Conservation (phyloP, 2,329 filamentous ascomycete species). For the Emericellopsis cladophorae region DNA sequence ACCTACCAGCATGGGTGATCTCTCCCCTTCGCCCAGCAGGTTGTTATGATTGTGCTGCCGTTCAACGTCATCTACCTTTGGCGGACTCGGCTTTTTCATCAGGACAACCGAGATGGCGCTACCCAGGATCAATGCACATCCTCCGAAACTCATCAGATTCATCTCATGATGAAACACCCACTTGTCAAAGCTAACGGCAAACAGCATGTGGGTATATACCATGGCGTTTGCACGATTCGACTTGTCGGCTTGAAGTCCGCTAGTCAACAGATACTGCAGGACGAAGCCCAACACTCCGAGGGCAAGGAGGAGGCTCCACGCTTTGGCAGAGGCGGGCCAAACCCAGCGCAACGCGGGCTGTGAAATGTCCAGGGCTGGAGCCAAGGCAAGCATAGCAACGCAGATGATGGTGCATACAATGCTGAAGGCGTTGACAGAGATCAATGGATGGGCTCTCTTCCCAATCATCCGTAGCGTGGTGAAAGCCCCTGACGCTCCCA, state of each 20-base stretch:
- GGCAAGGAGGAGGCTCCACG: conserved; percentile 57
- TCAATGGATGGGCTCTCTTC: conserved; percentile 65
- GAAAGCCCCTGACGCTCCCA: conserved; percentile 63
- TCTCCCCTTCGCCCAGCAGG: conserved; percentile 18
- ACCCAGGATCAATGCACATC: conserved; percentile 38
- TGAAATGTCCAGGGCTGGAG: conserved; percentile 27
- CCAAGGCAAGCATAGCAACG: conserved; percentile 41
- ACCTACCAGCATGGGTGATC: conserved; percentile 25
- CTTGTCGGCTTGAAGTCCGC: conserved; percentile 61
- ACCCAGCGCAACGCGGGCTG: conserved; percentile 33
- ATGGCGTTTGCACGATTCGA: conserved; percentile 44
- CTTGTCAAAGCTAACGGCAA: conserved; percentile 37
- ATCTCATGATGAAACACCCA: conserved; percentile 39
- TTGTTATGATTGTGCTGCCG: conserved; percentile 9
- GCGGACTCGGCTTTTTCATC: conserved; percentile 20
- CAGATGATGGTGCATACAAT: conserved; percentile 58
- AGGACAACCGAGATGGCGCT: conserved; percentile 38
- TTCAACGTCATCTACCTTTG: conserved; percentile 18
- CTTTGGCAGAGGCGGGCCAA: conserved; percentile 23
- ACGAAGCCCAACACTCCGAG: conserved; percentile 66
- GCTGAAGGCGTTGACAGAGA: conserved; percentile 77
- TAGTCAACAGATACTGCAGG: conserved; percentile 78
- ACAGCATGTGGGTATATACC: conserved; percentile 46
- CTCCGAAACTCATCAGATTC: conserved; percentile 33
- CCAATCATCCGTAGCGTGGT: conserved; percentile 72